Evolutionary conservation across 2,329 filamentous ascomycete species (phyloP), one percentile per base, ranked within the genome.

Genomic region (Aspergillus quadricinctus): DNA sequence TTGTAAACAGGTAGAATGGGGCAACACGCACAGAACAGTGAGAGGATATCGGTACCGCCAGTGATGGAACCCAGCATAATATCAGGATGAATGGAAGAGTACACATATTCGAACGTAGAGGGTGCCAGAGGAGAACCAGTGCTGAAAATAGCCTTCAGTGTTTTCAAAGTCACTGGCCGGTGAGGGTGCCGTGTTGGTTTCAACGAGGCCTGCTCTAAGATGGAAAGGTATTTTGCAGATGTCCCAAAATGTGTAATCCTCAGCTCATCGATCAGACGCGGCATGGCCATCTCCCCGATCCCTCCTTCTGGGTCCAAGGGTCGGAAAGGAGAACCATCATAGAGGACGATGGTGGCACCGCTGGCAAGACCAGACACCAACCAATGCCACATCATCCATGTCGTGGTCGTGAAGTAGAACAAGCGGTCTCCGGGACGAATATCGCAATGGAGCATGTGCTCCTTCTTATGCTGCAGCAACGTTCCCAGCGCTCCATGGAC

Each of bases 361-460:
- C 85, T 87, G 9, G 92, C 89, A 3, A 97, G 84, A 5, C 88
- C 90, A 1, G 90, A 93, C 21, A 97, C 83, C 43, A 92, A 87
- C 92, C 93, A 97, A 72, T 97, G 93, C 92, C 92, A 97, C 93
- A 97, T 97, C 92, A 99, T 97, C 94, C 92, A 97, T 0, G 91
- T 95, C 10, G 88, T 92, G 3, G 92, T 97, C 1, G 92, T 96
- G 77, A 92, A 97, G 77, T 97, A 97, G 73, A 97, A 89, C 68
- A 97, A 81, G 21, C 88, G 83, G 45, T 92, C 90, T 2, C 80
- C 78, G 0, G 87, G 82, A 8, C 82, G 80, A 61, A 99, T 85
- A 23, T 92, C 91, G 71, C 89, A 90, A 70, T 97, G 93, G 3
- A 97, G 80, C 49, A 88, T 82, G 69, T 96, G 92, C 71, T 97